These are phyloP conservation scores for Cotoneaster glaucophyllus DNA, from an alignment of 306 rosid genomes.

Conservation along the genomic window DNA sequence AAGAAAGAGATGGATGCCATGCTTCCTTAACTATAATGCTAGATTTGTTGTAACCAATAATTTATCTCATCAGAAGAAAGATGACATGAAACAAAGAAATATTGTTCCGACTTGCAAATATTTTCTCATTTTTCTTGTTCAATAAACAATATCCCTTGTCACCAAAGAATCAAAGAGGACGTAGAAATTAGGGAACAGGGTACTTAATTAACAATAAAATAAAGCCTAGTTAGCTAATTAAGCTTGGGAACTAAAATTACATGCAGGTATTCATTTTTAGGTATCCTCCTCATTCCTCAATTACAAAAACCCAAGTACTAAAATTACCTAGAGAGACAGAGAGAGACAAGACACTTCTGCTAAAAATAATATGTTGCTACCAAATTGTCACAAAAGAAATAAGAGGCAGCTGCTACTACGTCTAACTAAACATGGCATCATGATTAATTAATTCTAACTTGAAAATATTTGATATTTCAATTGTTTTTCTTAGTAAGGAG, in stretches of 20 bases:
- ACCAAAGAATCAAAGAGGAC: not conserved
- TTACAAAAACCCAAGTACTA: too few species aligned
- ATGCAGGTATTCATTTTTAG: too few species aligned
- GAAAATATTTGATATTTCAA: not conserved
- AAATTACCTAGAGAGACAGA: too few species aligned
- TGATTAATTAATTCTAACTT: not conserved
- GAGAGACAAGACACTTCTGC: not conserved
- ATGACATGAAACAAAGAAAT: not conserved
- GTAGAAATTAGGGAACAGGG: not conserved
- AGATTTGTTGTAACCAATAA: too few species aligned
- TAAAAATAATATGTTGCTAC: not conserved
- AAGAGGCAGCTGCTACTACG: not conserved
- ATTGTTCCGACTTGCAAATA: not conserved
- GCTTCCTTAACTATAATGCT: too few species aligned
- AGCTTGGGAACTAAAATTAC: not conserved
- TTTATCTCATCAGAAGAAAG: not conserved
- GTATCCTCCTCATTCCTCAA: too few species aligned
- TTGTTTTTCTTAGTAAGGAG: conserved; percentile 12
- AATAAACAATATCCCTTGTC: not conserved
- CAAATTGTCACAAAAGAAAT: not conserved
- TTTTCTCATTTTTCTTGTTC: not conserved
- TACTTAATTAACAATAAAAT: not conserved
- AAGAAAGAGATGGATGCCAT: too few species aligned
- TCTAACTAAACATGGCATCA: not conserved
- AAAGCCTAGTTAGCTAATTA: too few species aligned